phyloP scores from a whole-genome alignment of 176 grass and related monocot species.

The Juncus effusus region DNA sequence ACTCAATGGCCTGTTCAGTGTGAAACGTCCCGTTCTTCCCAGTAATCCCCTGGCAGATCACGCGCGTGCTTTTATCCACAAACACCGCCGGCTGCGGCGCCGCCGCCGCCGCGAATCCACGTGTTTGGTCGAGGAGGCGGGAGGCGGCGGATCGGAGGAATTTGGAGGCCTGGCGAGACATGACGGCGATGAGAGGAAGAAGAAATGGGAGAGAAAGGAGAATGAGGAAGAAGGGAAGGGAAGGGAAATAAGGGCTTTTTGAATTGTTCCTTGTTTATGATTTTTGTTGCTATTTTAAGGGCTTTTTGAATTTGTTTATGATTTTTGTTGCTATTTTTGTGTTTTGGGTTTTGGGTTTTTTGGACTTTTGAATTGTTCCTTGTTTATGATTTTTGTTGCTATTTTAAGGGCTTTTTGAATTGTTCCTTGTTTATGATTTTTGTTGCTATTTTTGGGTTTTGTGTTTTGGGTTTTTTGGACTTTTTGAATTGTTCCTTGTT shows the following conservation, averaged over 20 bases:
- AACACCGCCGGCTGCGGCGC: constrained; percentile 77
- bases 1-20: constrained; percentile 99
- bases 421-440: no score
- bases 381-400: no score
- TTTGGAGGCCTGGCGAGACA: constrained; percentile 67
- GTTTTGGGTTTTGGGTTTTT: no score
- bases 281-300: no score
- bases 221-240: neutral
- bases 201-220: neutral
- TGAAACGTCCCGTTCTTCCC: constrained; percentile 99
- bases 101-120: constrained; percentile 62
- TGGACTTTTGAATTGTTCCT: no score
- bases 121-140: constrained; percentile 38
- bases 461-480: no score
- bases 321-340: no score
- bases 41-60: constrained; percentile 99
- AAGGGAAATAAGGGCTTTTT: neutral
- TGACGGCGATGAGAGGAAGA: constrained; percentile 19
- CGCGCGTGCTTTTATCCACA: constrained; percentile 98
- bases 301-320: no score
- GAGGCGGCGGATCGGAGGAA: constrained; percentile 60
- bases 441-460: no score
- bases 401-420: no score
- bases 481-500: no score
- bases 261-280: no score